These are phyloP conservation scores for Eutypa lata DNA, from an alignment of 2,329 filamentous ascomycete species.

Conservation along the genomic window DNA sequence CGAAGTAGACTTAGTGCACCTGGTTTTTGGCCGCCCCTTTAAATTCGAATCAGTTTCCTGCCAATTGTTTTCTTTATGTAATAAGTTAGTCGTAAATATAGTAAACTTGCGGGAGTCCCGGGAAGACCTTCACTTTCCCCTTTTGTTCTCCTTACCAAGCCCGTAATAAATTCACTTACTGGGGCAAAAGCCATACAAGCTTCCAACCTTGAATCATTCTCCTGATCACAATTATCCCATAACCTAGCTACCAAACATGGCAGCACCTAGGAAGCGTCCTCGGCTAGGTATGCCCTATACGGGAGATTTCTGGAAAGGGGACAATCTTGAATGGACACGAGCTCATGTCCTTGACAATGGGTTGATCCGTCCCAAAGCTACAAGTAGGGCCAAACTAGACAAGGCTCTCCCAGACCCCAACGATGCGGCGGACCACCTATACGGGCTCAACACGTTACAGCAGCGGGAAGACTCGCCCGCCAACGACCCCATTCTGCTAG, in stretches of 20 bases:
- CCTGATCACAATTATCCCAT: no score
- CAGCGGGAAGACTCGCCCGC: conserved; percentile 1
- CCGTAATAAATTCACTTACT: no score
- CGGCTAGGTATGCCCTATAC: background rate
- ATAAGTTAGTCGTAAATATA: no score
- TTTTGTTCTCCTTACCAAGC: no score
- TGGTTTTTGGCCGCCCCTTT: no score
- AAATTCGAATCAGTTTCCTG: no score
- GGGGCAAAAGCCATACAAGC: no score
- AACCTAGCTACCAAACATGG: background rate
- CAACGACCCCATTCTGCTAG: conserved; percentile 4
- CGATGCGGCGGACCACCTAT: conserved; percentile 5
- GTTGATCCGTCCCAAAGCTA: conserved; percentile 7
- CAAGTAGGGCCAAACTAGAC: background rate
- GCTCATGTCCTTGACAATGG: conserved; percentile 9
- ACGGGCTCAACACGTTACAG: conserved; percentile 12
- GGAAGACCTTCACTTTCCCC: no score
- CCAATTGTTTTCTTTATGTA: no score
- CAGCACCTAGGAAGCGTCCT: background rate
- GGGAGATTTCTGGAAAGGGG: background rate
- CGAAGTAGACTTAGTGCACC: background rate
- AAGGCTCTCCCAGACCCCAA: background rate
- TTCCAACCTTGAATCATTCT: no score
- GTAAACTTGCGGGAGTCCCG: no score
- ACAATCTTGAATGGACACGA: background rate